Conservation (phyloP, 2,329 filamentous ascomycete species). For the Pseudogymnoascus sp. region DNA sequence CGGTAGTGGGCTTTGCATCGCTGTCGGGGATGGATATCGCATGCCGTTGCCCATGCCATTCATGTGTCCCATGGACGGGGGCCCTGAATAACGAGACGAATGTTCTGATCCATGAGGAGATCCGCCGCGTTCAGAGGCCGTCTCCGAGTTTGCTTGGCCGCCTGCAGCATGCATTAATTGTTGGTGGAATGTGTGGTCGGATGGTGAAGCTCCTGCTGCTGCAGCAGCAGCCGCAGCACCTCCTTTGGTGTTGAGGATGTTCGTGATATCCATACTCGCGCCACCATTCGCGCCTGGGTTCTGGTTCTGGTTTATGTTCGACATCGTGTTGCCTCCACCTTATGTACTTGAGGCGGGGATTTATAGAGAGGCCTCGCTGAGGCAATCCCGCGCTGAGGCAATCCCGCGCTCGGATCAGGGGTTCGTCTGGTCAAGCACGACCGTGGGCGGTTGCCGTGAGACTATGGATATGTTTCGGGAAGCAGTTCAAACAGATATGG, state of each 20-base stretch:
- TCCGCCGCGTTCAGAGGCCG: constrained; percentile 26
- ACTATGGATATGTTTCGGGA: neutral
- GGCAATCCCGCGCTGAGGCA: constrained; percentile 17
- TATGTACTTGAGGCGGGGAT: constrained; percentile 18
- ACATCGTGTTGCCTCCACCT: constrained; percentile 12
- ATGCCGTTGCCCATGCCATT: constrained; percentile 23
- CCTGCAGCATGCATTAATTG: constrained; percentile 26
- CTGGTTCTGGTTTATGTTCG: constrained; percentile 9
- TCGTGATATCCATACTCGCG: constrained; percentile 28
- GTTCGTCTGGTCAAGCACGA: constrained; percentile 19
- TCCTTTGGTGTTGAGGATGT: constrained; percentile 30
- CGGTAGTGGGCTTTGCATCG: constrained; percentile 27
- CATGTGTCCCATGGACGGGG: constrained; percentile 26
- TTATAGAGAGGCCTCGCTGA: neutral
- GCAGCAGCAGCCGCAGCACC: constrained; percentile 23
- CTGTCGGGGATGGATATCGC: constrained; percentile 29
- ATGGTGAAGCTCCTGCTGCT: constrained; percentile 18
- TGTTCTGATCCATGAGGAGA: constrained; percentile 30
- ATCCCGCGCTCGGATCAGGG: constrained; percentile 25
- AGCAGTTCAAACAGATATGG: neutral
- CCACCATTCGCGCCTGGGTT: constrained; percentile 8
- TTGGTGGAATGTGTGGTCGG: constrained; percentile 28
- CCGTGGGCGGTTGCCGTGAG: neutral
- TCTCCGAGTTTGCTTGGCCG: constrained; percentile 26
- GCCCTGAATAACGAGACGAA: constrained; percentile 26